Conservation (phyloP, 2,329 filamentous ascomycete genomes). For the Cladosporium oxysporum region DNA sequence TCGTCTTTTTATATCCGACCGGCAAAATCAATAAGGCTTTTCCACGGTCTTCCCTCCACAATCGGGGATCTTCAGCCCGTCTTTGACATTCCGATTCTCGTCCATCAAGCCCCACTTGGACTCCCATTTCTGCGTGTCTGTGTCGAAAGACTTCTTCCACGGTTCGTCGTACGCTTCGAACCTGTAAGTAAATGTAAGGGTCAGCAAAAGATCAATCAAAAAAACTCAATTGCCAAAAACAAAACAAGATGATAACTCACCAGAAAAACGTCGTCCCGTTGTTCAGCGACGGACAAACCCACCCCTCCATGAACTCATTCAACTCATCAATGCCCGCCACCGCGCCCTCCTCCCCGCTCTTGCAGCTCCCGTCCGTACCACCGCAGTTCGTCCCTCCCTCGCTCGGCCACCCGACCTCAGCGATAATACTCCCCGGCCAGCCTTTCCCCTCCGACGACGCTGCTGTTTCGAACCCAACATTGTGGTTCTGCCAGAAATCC, state of each 20-base stretch:
- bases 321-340: slow-evolving; percentile 78
- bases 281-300: slow-evolving; percentile 75
- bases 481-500: slow-evolving; percentile 74
- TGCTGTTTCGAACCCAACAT: slow-evolving; percentile 64
- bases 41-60: slow-evolving; percentile 70
- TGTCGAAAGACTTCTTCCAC: slow-evolving; percentile 82
- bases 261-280: slow-evolving; percentile 95
- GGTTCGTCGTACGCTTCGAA: slow-evolving; percentile 97
- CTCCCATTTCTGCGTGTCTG: slow-evolving; percentile 68
- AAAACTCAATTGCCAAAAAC: neutral
- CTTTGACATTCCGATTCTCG: slow-evolving; percentile 78
- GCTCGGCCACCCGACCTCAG: slow-evolving; percentile 89
- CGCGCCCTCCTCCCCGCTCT: slow-evolving; percentile 58
- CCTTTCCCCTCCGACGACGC: slow-evolving; percentile 56
- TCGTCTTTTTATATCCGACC: no score
- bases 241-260: slow-evolving; percentile 49
- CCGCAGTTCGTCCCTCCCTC: slow-evolving; percentile 80
- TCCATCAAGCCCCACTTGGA: slow-evolving; percentile 95
- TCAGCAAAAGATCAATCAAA: neutral
- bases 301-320: slow-evolving; percentile 83
- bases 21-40: slow-evolving; percentile 22
- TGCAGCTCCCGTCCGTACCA: slow-evolving; percentile 51
- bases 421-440: slow-evolving; percentile 59
- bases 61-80: slow-evolving; percentile 80
- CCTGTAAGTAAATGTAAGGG: slow-evolving; percentile 38